Evolutionary conservation across 2,329 filamentous ascomycete genomes (phyloP).

Genomic region (Alternaria sp.): DNA sequence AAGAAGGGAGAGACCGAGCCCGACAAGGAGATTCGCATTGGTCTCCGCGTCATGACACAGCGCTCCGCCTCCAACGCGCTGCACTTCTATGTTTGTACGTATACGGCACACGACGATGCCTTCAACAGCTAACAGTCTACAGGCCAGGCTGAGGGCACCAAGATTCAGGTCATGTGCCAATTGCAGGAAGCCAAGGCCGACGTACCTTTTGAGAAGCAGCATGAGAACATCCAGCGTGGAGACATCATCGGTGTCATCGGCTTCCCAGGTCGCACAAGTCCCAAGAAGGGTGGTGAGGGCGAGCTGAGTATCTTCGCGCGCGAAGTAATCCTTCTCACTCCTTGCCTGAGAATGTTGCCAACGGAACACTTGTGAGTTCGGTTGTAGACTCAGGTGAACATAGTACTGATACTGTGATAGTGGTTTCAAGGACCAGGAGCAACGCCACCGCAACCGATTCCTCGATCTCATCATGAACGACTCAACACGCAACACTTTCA

Average conservation of each 20-base stretch:
- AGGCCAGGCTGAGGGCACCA: slow-evolving; percentile 74
- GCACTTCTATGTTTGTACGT: slow-evolving; percentile 43
- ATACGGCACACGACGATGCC: background rate
- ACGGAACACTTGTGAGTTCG: slow-evolving; percentile 63
- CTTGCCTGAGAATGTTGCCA: slow-evolving; percentile 89
- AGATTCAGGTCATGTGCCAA: slow-evolving; percentile 93
- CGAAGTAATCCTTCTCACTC: slow-evolving; percentile 84
- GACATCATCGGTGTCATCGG: slow-evolving; percentile 92
- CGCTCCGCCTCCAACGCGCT: slow-evolving; percentile 34
- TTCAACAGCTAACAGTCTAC: slow-evolving; percentile 18
- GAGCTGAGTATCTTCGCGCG: slow-evolving; percentile 94
- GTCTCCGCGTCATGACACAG: slow-evolving; percentile 77
- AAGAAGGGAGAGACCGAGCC: slow-evolving; percentile 87
- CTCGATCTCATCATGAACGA: slow-evolving; percentile 98
- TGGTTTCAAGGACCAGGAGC: slow-evolving; percentile 94
- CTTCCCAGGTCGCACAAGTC: slow-evolving; percentile 83
- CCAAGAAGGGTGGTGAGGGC: slow-evolving; percentile 88
- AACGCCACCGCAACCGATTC: slow-evolving; percentile 90
- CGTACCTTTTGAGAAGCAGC: slow-evolving; percentile 82
- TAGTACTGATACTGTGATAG: slow-evolving; percentile 55
- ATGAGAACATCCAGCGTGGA: slow-evolving; percentile 86
- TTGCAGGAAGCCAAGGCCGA: slow-evolving; percentile 76
- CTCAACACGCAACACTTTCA: slow-evolving; percentile 79
- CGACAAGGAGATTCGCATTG: slow-evolving; percentile 78
- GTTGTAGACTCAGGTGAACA: slow-evolving; percentile 13